Percentiles rank a stretch among this genome's conserved stretches.
phyloP scores from a whole-genome alignment of 2,329 filamentous ascomycete species.

The Rhynchosporium secalis region DNA sequence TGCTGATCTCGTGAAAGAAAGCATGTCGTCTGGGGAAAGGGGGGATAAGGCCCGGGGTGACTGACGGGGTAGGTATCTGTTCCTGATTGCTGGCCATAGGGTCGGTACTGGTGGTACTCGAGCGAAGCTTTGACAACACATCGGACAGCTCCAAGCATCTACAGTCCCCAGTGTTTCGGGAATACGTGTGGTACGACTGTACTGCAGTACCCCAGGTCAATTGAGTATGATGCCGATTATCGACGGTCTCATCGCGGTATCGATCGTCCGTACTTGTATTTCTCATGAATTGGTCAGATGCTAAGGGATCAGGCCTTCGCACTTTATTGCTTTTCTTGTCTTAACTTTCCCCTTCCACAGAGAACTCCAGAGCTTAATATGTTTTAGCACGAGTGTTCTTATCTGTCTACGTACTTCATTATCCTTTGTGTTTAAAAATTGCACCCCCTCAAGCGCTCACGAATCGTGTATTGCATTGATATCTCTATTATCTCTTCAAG shows the following conservation, averaged over 20 bases:
- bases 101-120: neutral
- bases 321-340: slow-evolving; percentile 2
- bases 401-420: neutral
- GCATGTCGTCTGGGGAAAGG: neutral
- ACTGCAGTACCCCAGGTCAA: neutral
- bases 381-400: neutral
- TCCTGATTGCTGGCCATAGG: neutral
- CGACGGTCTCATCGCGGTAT: neutral
- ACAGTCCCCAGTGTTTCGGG: neutral
- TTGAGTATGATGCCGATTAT: neutral
- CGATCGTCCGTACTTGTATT: neutral
- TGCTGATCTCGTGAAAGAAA: neutral
- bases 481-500: neutral
- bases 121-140: neutral
- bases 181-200: neutral
- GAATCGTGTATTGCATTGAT: neutral
- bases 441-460: neutral
- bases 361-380: neutral
- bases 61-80: neutral
- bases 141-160: neutral
- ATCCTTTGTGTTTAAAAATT: neutral
- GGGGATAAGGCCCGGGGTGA: neutral
- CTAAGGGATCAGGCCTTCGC: slow-evolving; percentile 2
- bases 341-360: neutral
- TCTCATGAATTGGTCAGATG: neutral